Evolutionary conservation across 305 asterid species (phyloP).

Genomic region (Ilex paraguariensis): DNA sequence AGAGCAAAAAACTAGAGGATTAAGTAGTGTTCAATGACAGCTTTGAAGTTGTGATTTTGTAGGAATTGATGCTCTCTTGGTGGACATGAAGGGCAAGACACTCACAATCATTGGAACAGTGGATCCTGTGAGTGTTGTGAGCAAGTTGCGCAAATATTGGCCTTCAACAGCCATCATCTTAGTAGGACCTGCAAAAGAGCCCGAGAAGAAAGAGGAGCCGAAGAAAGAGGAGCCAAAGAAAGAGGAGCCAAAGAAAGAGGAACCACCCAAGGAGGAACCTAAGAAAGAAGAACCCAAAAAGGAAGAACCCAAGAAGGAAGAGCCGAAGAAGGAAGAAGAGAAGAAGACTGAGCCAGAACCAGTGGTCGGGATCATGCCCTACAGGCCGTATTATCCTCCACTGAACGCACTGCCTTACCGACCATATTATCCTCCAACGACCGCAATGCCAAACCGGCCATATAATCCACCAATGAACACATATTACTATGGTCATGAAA

Average conservation of each 20-base stretch:
- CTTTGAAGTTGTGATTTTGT: neutral
- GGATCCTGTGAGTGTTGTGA: constrained; percentile 59
- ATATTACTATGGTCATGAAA: constrained; percentile 46
- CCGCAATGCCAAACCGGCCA: constrained; percentile 51
- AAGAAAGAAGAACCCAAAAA: constrained; percentile 55
- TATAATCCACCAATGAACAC: constrained; percentile 62
- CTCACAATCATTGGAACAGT: constrained; percentile 55
- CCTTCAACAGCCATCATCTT: constrained; percentile 43
- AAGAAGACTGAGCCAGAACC: constrained; percentile 31
- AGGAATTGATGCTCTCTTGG: constrained; percentile 59
- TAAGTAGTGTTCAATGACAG: too few relatives aligned
- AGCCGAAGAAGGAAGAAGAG: constrained; percentile 48
- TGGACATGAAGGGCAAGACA: constrained; percentile 56
- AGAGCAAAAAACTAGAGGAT: too few relatives aligned
- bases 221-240: too few relatives aligned
- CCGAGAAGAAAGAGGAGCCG: constrained; percentile 75
- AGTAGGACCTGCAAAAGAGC: constrained; percentile 77
- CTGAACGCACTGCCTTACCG: constrained; percentile 32
- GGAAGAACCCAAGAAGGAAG: constrained; percentile 42
- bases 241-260: constrained; percentile 35
- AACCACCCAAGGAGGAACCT: constrained; percentile 33
- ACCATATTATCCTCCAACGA: constrained; percentile 62
- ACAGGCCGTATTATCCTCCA: constrained; percentile 3
- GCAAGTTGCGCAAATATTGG: constrained; percentile 68
- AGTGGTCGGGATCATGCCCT: constrained; percentile 21